Conservation (phyloP, 257 asterid species). For the Capsicum chinense region DNA sequence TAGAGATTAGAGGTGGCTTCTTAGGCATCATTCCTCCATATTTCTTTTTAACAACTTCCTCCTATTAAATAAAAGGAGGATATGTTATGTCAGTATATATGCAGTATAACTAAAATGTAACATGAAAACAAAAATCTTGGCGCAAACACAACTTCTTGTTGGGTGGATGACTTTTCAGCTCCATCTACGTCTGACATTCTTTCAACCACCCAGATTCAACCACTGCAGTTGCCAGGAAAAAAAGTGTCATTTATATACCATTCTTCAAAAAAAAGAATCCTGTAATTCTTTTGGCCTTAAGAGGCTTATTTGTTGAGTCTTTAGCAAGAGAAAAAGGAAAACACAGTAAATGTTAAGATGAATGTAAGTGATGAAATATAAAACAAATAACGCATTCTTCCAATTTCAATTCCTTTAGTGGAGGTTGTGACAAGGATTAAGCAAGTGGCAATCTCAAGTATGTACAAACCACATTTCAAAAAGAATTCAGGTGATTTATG, state of each 20-base stretch:
- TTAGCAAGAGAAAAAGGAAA: slow-evolving; percentile 14
- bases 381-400: not conserved
- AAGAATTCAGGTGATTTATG: slow-evolving; percentile 17
- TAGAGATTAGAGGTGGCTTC: slow-evolving; percentile 93
- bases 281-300: not conserved
- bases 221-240: slow-evolving; percentile 36
- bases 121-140: slow-evolving; percentile 26
- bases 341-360: not conserved
- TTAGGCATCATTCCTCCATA: slow-evolving; percentile 94
- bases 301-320: not conserved
- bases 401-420: slow-evolving; percentile 7
- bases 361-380: not conserved
- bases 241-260: slow-evolving; percentile 43
- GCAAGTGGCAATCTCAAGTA: not conserved
- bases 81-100: not conserved
- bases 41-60: slow-evolving; percentile 79
- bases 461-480: slow-evolving; percentile 5
- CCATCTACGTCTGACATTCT: slow-evolving; percentile 77
- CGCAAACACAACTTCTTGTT: slow-evolving; percentile 67
- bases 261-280: not conserved
- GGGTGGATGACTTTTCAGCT: slow-evolving; percentile 65
- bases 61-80: slow-evolving; percentile 45
- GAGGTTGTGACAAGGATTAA: slow-evolving; percentile 20
- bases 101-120: not conserved
- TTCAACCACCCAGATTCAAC: slow-evolving; percentile 39